A percentile compares a stretch with the other conserved stretches of the same genome.
Conservation (phyloP, 805 yeast genomes). For the Kregervanrija delftensis region DNA sequence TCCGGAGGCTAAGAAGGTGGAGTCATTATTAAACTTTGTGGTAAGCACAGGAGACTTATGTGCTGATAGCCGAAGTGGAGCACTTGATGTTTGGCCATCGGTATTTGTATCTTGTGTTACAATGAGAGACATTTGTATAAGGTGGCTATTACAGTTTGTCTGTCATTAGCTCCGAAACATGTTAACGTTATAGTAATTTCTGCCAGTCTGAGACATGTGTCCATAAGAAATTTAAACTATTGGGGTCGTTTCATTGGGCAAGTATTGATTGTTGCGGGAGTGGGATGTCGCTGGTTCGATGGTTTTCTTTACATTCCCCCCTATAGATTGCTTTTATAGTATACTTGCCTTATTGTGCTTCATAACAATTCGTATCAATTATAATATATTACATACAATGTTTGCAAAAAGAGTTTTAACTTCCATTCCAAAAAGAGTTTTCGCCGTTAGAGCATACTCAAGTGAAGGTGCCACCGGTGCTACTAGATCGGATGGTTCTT, state of each 20-base stretch:
- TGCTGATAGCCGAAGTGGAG: conserved; percentile 21
- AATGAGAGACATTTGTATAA: no score
- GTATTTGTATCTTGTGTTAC: no score
- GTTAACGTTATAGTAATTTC: no score
- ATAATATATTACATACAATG: conserved; percentile 14
- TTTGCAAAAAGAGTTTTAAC: conserved; percentile 34
- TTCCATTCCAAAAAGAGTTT: conserved; percentile 23
- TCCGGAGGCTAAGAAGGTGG: conserved; percentile 51
- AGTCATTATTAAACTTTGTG: conserved; percentile 45
- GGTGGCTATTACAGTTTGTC: no score
- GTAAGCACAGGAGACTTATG: conserved; percentile 49
- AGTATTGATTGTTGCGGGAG: no score
- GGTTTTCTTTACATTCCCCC: no score
- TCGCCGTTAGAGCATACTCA: conserved; percentile 32
- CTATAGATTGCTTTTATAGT: not conserved
- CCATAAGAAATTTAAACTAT: no score
- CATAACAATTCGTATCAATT: not conserved
- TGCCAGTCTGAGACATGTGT: no score
- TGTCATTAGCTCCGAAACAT: no score
- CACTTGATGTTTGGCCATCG: no score
- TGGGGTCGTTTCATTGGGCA: no score
- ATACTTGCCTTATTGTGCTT: not conserved
- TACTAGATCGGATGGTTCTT: conserved; percentile 44
- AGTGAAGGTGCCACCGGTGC: conserved; percentile 59
- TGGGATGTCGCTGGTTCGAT: no score